These are phyloP conservation scores for Eutreptiella sp. DNA, from an alignment of 208 protist genomes.

Conservation along the genomic window DNA sequence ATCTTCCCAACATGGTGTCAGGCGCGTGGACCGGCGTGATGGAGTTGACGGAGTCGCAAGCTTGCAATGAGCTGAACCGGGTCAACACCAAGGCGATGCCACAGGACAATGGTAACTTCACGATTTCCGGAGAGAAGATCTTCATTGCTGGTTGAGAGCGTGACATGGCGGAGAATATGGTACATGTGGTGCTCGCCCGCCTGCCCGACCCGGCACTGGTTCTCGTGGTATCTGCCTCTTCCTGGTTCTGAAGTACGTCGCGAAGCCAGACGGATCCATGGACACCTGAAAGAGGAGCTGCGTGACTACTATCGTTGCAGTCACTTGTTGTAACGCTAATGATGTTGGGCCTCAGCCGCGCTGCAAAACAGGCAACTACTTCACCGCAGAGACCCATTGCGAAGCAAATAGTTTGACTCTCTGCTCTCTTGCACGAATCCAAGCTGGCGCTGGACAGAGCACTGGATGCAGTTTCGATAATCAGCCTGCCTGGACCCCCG, in stretches of 20 bases:
- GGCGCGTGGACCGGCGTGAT: constrained; percentile 75
- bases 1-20: constrained; percentile 58
- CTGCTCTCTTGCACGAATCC: no score
- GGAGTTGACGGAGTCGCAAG: constrained; percentile 78
- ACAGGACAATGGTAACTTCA: constrained; percentile 58
- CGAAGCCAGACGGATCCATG: constrained; percentile 55
- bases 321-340: no score
- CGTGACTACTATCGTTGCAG: no score
- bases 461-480: no score
- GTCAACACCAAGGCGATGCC: constrained; percentile 68
- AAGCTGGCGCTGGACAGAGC: no score
- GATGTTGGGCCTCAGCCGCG: no score
- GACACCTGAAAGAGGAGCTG: constrained; percentile 49
- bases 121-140: constrained; percentile 73
- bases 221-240: constrained; percentile 80
- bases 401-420: no score
- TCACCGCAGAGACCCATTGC: no score
- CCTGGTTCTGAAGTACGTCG: constrained; percentile 69
- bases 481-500: no score
- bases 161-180: constrained; percentile 72
- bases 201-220: constrained; percentile 50
- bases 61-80: constrained; percentile 67
- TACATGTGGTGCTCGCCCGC: constrained; percentile 69
- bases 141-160: constrained; percentile 80
- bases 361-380: no score